Evolutionary conservation across 2,329 filamentous ascomycete species (phyloP).

Genomic region (Penicillium digitatum): DNA sequence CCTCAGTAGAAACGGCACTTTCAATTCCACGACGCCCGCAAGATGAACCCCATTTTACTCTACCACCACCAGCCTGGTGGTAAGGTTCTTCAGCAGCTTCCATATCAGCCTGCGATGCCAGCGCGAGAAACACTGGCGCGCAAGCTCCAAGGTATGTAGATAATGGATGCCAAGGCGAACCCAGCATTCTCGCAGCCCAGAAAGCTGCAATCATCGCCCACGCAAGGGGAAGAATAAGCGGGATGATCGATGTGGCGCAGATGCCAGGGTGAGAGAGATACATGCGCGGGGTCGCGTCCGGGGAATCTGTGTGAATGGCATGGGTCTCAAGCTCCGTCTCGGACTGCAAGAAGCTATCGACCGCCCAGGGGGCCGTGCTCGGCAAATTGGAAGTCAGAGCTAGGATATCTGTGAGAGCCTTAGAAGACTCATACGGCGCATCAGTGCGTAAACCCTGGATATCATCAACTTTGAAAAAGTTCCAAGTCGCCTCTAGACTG

Average conservation of each 20-base stretch:
- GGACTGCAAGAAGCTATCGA: slow-evolving; percentile 51
- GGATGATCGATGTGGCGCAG: slow-evolving; percentile 75
- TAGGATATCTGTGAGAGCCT: slow-evolving; percentile 81
- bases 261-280: slow-evolving; percentile 86
- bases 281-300: slow-evolving; percentile 52
- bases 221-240: slow-evolving; percentile 65
- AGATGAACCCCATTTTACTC: slow-evolving; percentile 81
- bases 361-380: slow-evolving; percentile 53
- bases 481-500: slow-evolving; percentile 66
- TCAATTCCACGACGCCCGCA: slow-evolving; percentile 56
- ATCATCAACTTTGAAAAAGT: slow-evolving; percentile 62
- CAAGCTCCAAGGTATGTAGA: slow-evolving; percentile 72
- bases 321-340: slow-evolving; percentile 13
- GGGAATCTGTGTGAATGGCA: slow-evolving; percentile 3
- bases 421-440: slow-evolving; percentile 77
- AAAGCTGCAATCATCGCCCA: slow-evolving; percentile 66
- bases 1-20: slow-evolving; percentile 70
- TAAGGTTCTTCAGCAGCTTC: slow-evolving; percentile 42
- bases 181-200: slow-evolving; percentile 68
- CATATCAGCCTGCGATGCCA: slow-evolving; percentile 55
- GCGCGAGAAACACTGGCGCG: slow-evolving; percentile 72
- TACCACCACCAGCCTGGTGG: slow-evolving; percentile 57
- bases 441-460: slow-evolving; percentile 65
- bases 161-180: slow-evolving; percentile 83
- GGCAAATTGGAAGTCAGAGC: slow-evolving; percentile 69